phyloP scores from a whole-genome alignment of 257 asterid genomes.

The Plantago ovata region DNA sequence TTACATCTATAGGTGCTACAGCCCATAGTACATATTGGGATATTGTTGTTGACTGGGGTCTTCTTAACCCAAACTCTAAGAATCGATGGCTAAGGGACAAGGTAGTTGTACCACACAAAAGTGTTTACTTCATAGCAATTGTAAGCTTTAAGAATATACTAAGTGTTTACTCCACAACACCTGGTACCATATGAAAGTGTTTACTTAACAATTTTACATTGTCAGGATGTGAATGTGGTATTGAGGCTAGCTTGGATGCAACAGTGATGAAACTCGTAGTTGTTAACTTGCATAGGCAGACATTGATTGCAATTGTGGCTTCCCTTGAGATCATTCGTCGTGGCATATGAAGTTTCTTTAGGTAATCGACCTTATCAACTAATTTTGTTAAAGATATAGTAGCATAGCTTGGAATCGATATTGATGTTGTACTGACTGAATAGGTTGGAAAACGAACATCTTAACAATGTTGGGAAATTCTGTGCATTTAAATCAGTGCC shows the following conservation, averaged over 20 bases:
- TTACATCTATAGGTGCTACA: slow-evolving; percentile 36
- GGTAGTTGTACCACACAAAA: slow-evolving; percentile 46
- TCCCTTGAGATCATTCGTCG: slow-evolving; percentile 62
- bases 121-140: slow-evolving; percentile 49
- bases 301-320: slow-evolving; percentile 42
- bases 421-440: slow-evolving; percentile 2
- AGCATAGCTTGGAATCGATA: not conserved
- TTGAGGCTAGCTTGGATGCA: slow-evolving; percentile 75
- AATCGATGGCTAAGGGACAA: slow-evolving; percentile 61
- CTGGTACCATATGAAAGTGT: no score
- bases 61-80: slow-evolving; percentile 38
- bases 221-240: slow-evolving; percentile 41
- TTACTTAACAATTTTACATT: not conserved
- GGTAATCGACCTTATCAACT: slow-evolving; percentile 26
- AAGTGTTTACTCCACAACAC: not conserved
- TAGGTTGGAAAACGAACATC: slow-evolving; percentile 77
- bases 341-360: slow-evolving; percentile 64
- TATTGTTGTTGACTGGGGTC: slow-evolving; percentile 61
- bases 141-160: slow-evolving; percentile 26
- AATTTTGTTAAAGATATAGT: not conserved
- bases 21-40: slow-evolving; percentile 50
- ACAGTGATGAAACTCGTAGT: slow-evolving; percentile 38
- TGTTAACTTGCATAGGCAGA: slow-evolving; percentile 41
- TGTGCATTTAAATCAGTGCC: slow-evolving; percentile 81
- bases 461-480: slow-evolving; percentile 65